Evolutionary conservation across 352 stramenopile species (phyloP).

Genomic region (Phytophthora foliorum): DNA sequence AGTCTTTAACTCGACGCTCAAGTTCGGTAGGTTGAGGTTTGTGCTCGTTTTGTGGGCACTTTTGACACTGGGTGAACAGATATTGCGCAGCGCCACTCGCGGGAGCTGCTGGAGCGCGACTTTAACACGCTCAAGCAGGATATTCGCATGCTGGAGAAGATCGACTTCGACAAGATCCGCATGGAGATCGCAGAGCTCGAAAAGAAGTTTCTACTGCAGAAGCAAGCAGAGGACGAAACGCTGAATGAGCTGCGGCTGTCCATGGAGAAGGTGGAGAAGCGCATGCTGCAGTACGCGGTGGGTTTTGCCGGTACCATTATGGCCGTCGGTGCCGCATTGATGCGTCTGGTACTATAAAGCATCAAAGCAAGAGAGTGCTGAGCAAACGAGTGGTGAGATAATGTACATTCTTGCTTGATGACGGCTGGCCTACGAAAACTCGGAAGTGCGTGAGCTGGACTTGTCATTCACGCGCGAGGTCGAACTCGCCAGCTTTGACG

Average conservation of each 20-base stretch:
- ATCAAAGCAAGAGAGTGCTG: slow-evolving; percentile 7
- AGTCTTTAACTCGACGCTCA: slow-evolving; percentile 91
- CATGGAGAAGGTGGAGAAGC: slow-evolving; percentile 92
- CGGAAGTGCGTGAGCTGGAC: slow-evolving; percentile 43
- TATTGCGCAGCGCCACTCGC: slow-evolving; percentile 90
- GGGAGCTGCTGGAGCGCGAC: slow-evolving; percentile 88
- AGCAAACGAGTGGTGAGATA: background rate
- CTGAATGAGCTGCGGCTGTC: slow-evolving; percentile 88
- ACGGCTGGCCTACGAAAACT: slow-evolving; percentile 44
- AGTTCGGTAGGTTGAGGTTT: slow-evolving; percentile 71
- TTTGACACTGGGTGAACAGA: slow-evolving; percentile 47
- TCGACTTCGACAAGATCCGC: slow-evolving; percentile 92
- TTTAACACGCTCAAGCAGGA: slow-evolving; percentile 93
- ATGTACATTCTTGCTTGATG: background rate
- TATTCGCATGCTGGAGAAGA: slow-evolving; percentile 92
- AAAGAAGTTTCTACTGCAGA: slow-evolving; percentile 92
- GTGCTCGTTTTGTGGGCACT: background rate
- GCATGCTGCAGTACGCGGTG: slow-evolving; percentile 90
- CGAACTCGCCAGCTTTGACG: slow-evolving; percentile 67
- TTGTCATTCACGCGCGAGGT: slow-evolving; percentile 76
- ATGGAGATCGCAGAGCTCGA: slow-evolving; percentile 90
- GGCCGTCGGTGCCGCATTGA: slow-evolving; percentile 80
- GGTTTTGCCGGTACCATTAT: slow-evolving; percentile 91
- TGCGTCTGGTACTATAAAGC: slow-evolving; percentile 77
- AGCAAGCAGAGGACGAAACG: slow-evolving; percentile 89